Percentiles rank a stretch among this genome's conserved stretches.
These are phyloP conservation scores for Naganishia vaughanmartiniae DNA, from an alignment of 768 basidiomycete species.

Conservation along the genomic window DNA sequence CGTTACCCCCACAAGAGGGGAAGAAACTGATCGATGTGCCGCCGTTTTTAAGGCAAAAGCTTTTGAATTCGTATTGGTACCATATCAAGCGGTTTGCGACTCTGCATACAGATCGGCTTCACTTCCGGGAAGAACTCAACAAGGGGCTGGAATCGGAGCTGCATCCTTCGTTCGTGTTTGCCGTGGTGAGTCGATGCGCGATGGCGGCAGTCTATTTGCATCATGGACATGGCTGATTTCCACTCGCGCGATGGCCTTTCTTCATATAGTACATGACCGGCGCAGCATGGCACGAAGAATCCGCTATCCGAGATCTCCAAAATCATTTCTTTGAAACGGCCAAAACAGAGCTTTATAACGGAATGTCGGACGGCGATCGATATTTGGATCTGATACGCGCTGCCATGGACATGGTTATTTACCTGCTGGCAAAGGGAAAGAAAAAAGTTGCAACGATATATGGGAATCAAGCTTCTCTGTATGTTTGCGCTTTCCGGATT, in stretches of 20 bases:
- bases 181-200: not conserved
- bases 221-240: too few relatives aligned
- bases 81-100: conserved; percentile 20
- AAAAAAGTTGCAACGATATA: conserved; percentile 4
- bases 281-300: conserved; percentile 11
- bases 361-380: conserved; percentile 4
- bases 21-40: conserved; percentile 17
- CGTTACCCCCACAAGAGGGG: not conserved
- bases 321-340: conserved; percentile 15
- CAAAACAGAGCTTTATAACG: conserved; percentile 10
- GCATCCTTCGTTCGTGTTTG: conserved; percentile 12
- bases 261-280: not conserved
- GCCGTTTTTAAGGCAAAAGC: conserved; percentile 14
- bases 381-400: conserved; percentile 7
- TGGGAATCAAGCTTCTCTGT: conserved; percentile 11
- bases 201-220: not conserved
- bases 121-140: not conserved
- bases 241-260: not conserved
- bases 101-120: conserved; percentile 6
- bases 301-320: conserved; percentile 17
- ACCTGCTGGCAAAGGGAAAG: conserved; percentile 7
- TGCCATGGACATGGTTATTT: conserved; percentile 20
- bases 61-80: conserved; percentile 13
- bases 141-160: conserved; percentile 12
- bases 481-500: not conserved